These are phyloP conservation scores for Cutaneotrichosporon spelunceum DNA, from an alignment of 1,284 basidiomycete genomes.

Conservation along the genomic window DNA sequence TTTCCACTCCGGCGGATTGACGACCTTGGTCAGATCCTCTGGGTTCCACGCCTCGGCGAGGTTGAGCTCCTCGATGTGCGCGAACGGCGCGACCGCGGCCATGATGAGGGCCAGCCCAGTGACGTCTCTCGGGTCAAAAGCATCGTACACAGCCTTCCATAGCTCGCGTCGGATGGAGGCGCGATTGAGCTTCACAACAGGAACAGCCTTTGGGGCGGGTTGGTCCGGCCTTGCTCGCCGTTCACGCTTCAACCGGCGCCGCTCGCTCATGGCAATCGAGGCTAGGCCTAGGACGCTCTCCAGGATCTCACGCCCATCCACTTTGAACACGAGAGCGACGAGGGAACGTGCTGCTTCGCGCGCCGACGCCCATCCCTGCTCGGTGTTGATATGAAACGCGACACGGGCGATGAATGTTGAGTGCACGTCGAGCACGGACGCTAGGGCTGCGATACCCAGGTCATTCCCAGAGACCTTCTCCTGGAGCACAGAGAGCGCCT, in stretches of 20 bases:
- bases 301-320: constrained; percentile 43
- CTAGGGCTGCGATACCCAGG: constrained; percentile 21
- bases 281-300: constrained; percentile 38
- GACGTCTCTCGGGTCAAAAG: constrained; percentile 59
- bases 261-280: constrained; percentile 30
- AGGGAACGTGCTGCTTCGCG: constrained; percentile 44
- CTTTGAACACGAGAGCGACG: constrained; percentile 45
- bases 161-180: constrained; percentile 57
- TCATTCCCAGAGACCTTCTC: constrained; percentile 17
- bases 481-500: constrained; percentile 25
- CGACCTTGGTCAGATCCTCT: constrained; percentile 37
- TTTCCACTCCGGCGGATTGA: constrained; percentile 44
- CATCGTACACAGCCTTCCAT: constrained; percentile 67
- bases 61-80: constrained; percentile 64
- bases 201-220: constrained; percentile 19
- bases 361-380: constrained; percentile 26
- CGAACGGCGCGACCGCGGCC: constrained; percentile 58
- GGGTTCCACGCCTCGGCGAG: constrained; percentile 43
- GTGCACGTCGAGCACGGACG: constrained; percentile 47
- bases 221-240: constrained; percentile 13
- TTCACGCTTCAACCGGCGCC: constrained; percentile 23
- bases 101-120: constrained; percentile 62
- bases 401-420: constrained; percentile 58
- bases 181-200: constrained; percentile 30
- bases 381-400: constrained; percentile 55